phyloP scores from a whole-genome alignment of 1,139 yeast genomes.

The Citeromyces siamensis region DNA sequence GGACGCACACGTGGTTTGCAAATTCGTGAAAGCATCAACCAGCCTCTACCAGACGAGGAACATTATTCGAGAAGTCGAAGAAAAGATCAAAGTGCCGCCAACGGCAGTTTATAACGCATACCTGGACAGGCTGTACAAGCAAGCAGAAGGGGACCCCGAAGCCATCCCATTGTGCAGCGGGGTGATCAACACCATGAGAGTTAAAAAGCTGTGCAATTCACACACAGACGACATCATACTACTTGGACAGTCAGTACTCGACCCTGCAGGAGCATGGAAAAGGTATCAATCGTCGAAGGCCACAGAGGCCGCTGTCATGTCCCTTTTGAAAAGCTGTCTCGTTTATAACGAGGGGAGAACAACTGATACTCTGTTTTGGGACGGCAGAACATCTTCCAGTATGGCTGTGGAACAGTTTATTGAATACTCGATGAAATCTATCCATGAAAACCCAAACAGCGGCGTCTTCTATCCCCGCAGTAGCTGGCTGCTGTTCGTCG shows the following conservation, averaged over 20 bases:
- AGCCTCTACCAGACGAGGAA: neutral
- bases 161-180: neutral
- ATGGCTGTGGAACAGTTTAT: neutral
- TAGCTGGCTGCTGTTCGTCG: constrained; percentile 40
- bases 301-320: neutral
- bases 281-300: constrained; percentile 17
- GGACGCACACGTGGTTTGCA: neutral
- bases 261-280: constrained; percentile 24
- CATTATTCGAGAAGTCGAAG: neutral
- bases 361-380: constrained; percentile 1
- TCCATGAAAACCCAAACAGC: neutral
- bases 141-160: neutral
- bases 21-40: neutral
- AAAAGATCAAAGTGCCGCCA: neutral
- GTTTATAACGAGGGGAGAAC: neutral
- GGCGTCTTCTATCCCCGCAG: constrained; percentile 26
- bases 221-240: constrained; percentile 11
- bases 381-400: neutral
- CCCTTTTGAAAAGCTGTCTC: neutral
- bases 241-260: constrained; percentile 30
- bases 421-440: neutral
- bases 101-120: neutral
- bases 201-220: neutral
- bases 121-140: neutral
- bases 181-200: neutral